These are phyloP conservation scores for Scleromitrula shiraiana DNA, from an alignment of 2,329 filamentous ascomycete genomes.

Conservation along the genomic window DNA sequence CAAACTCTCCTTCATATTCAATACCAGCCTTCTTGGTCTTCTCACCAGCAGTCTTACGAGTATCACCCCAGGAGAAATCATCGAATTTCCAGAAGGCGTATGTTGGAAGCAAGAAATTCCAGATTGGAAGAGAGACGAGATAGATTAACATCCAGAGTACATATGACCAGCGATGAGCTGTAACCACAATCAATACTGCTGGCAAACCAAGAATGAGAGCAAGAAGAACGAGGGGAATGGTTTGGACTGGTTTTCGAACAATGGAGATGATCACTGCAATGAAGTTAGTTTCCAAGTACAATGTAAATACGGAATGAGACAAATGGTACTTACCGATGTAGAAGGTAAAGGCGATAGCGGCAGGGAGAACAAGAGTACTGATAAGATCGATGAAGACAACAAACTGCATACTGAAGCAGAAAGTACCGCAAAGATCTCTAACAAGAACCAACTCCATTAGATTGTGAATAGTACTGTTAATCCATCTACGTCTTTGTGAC, in stretches of 20 bases:
- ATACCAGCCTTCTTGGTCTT: slow-evolving; percentile 79
- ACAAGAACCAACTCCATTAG: slow-evolving; percentile 96
- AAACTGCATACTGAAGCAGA: slow-evolving; percentile 99
- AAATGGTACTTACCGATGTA: slow-evolving; percentile 73
- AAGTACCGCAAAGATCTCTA: slow-evolving; percentile 91
- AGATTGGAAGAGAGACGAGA: slow-evolving; percentile 82
- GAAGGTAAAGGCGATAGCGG: slow-evolving; percentile 93
- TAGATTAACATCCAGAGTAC: slow-evolving; percentile 97
- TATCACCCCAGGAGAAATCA: slow-evolving; percentile 99
- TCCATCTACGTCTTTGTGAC: slow-evolving; percentile 94
- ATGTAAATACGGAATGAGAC: not conserved
- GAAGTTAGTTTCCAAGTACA: slow-evolving; percentile 12
- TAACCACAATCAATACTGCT: slow-evolving; percentile 83
- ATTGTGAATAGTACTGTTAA: slow-evolving; percentile 98
- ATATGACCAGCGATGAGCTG: slow-evolving; percentile 87
- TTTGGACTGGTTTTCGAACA: slow-evolving; percentile 63
- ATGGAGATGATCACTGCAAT: slow-evolving; percentile 74
- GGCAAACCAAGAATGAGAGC: slow-evolving; percentile 89
- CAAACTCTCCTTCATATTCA: slow-evolving; percentile 91
- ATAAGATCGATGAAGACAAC: slow-evolving; percentile 92
- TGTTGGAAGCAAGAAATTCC: slow-evolving; percentile 91
- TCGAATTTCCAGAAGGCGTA: slow-evolving; percentile 99
- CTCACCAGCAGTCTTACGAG: slow-evolving; percentile 87
- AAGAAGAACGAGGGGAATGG: slow-evolving; percentile 85
- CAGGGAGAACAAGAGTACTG: slow-evolving; percentile 88